A percentile compares a stretch with the other conserved stretches of the same genome.
Evolutionary conservation across 768 basidiomycete genomes (phyloP).

Genomic region (Amanita exitialis): DNA sequence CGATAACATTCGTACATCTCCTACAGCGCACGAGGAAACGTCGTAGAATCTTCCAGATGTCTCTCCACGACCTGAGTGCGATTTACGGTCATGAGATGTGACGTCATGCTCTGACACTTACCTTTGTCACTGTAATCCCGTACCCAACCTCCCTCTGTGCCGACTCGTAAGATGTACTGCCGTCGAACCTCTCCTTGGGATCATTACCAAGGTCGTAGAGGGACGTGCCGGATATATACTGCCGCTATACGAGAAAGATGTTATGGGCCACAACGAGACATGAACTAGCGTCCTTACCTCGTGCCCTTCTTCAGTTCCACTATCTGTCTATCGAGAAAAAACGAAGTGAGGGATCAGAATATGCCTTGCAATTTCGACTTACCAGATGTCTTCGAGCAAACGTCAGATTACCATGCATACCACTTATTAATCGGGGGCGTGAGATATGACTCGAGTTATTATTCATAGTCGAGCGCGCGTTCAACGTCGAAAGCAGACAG

Average conservation of each 20-base stretch:
- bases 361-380: background rate
- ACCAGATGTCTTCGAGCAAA: slow-evolving; percentile 9
- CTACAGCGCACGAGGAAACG: background rate
- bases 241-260: slow-evolving; percentile 1
- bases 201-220: slow-evolving; percentile 23
- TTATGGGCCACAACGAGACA: background rate
- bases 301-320: background rate
- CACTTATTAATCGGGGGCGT: slow-evolving; percentile 12
- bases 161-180: slow-evolving; percentile 5
- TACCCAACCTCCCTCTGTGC: slow-evolving; percentile 20
- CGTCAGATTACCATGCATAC: slow-evolving; percentile 10
- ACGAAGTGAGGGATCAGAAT: background rate
- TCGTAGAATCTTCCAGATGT: slow-evolving; percentile 17
- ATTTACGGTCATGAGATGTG: background rate
- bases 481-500: slow-evolving; percentile 37
- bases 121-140: slow-evolving; percentile 31
- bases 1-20: too few relatives aligned
- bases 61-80: slow-evolving; percentile 25
- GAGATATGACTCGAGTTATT: slow-evolving; percentile 19
- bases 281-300: background rate
- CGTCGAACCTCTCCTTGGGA: slow-evolving; percentile 10
- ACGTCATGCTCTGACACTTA: slow-evolving; percentile 6
- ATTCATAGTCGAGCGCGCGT: slow-evolving; percentile 25
- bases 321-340: background rate
- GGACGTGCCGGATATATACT: slow-evolving; percentile 10